Base-by-base conservation (phyloP, 2,329 filamentous ascomycete species). In the Ascochyta viciae-villosae region DNA sequence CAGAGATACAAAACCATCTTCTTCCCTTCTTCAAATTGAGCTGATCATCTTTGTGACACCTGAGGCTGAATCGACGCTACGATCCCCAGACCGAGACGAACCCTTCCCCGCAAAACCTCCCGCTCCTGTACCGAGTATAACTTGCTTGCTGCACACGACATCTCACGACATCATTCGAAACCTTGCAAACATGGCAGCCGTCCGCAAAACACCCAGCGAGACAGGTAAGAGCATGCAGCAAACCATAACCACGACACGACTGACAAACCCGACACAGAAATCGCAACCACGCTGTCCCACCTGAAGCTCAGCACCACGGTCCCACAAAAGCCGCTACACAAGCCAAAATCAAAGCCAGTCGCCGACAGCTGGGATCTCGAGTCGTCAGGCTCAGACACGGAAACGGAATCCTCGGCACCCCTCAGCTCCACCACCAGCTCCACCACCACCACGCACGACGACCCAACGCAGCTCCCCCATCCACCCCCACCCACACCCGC, bases 311-410 rank as follows among this genome's bases (percentile, higher is more conserved):
- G 65, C 46, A 68, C 73, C 50, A 72, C 64, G 53, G 48, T 62
- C 29, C 76, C 68, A 38, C 63, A 67, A 29, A 74, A 70, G 53
- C 62, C 66, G 31, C 61, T 67, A 4, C 58, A 68, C 40, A 74
- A 74, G 52, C 67, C 63, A 34, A 77, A 77, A 58, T 62, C 68
- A 50, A 68, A 68, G 43, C 66, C 76, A 16, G 78, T 89, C 19
- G 85, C 83, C 49, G 90, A 92, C 61, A 91, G 88, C 39, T 93
- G 90, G 90, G 89, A 92, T 76, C 89, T 95, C 66, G 90, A 90
- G 52, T 81, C 83, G 29, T 75, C 81, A 12, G 53, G 64, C 42
- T 72, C 67, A 3, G 70, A 73, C 50, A 73, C 73, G 39, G 68
- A 75, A 51, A 68, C 72, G 43, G 64, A 75, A 60, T 38, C 61